Conservation (phyloP, 2,329 filamentous ascomycete genomes). For the Ophiocordyceps camponoti-rufipedis region DNA sequence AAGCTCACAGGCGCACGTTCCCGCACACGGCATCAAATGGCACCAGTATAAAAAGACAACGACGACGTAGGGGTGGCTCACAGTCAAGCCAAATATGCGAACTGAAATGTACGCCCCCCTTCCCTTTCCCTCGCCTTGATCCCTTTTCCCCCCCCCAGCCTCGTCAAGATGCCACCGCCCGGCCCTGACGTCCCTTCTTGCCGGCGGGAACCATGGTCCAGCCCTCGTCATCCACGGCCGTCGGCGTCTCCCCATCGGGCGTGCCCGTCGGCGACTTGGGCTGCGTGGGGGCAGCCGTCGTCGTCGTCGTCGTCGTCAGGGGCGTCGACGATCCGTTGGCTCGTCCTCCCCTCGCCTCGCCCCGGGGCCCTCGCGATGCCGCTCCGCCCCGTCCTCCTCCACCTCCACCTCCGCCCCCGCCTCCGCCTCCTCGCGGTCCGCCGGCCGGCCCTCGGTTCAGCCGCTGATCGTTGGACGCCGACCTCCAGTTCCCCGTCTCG, state of each 20-base stretch:
- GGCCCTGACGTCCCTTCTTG: conserved; percentile 19
- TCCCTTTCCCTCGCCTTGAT: neutral
- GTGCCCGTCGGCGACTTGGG: conserved; percentile 8
- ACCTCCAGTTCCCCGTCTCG: conserved; percentile 44
- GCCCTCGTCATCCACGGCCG: conserved; percentile 37
- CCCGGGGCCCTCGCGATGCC: conserved; percentile 22
- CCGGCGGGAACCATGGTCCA: conserved; percentile 37
- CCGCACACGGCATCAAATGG: conserved; percentile 24
- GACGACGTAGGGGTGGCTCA: too few relatives aligned
- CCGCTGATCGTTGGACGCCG: conserved; percentile 27
- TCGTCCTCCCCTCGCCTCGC: conserved; percentile 26
- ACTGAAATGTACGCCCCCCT: conserved; percentile 13
- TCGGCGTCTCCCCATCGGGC: conserved; percentile 12
- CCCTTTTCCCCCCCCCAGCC: neutral
- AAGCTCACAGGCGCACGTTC: conserved; percentile 32
- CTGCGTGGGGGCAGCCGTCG: neutral
- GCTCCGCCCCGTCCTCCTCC: conserved; percentile 13
- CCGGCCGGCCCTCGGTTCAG: conserved; percentile 24
- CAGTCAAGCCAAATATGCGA: too few relatives aligned
- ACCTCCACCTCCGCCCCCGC: too few relatives aligned
- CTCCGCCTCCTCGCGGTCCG: conserved; percentile 21
- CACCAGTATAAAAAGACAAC: neutral
- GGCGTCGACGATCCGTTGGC: conserved; percentile 24
- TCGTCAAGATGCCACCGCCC: conserved; percentile 9
- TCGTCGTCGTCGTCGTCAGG: neutral